These are phyloP conservation scores for Geum urbanum DNA, from an alignment of 306 rosid genomes.

Conservation along the genomic window DNA sequence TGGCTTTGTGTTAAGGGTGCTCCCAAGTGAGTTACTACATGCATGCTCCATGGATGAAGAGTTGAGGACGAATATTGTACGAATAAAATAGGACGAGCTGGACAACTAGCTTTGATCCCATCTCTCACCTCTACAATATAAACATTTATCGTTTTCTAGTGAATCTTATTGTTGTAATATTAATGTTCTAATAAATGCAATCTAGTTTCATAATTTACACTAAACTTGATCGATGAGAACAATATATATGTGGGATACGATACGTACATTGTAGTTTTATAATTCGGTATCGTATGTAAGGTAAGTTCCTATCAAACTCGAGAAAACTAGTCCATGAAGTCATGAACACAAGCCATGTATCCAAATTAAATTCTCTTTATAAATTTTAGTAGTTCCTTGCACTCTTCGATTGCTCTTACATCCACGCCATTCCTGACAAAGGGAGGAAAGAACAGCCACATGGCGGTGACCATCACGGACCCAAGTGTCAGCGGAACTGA, in stretches of 20 bases:
- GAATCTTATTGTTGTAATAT: too few species aligned
- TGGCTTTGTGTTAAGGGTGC: not conserved
- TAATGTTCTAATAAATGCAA: too few species aligned
- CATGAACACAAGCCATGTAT: not conserved
- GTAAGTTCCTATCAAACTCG: too few species aligned
- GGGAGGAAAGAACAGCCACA: constrained; percentile 39
- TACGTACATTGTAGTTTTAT: too few species aligned
- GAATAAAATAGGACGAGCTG: not conserved
- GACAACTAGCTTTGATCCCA: not conserved
- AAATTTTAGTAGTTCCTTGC: not conserved
- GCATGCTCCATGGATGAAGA: not conserved
- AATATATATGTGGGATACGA: too few species aligned
- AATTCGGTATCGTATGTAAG: too few species aligned
- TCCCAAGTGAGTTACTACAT: not conserved
- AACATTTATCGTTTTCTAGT: too few species aligned
- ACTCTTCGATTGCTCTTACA: constrained; percentile 12
- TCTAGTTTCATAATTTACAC: too few species aligned
- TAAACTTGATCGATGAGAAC: too few species aligned
- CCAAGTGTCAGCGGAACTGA: constrained; percentile 16
- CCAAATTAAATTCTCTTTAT: not conserved
- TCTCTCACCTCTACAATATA: not conserved
- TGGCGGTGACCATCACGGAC: constrained; percentile 22
- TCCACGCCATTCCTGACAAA: constrained; percentile 20
- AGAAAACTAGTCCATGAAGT: not conserved
- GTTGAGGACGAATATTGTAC: not conserved